Evolutionary conservation across 2,329 filamentous ascomycete genomes (phyloP), one percentile per base, ranked within the genome.

Genomic region (Rutstroemia sp.): DNA sequence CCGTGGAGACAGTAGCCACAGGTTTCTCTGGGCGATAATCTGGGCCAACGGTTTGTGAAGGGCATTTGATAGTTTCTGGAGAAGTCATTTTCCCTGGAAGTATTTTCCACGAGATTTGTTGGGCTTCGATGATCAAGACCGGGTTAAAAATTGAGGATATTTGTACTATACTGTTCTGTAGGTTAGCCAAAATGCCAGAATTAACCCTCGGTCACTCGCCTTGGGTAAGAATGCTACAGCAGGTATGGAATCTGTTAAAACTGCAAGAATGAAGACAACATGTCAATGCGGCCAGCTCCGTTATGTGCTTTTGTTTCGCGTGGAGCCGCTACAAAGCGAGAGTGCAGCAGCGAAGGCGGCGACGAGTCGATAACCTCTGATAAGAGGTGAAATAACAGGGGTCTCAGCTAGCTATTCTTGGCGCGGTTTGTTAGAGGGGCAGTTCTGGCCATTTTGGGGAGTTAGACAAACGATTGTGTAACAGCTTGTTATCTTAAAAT

Each of bases 1-100:
- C 80, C 56, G 85, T 92, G 12, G 94, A 99, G 44, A 97, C 87
- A 2, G 92, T 97, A 12, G 91, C 91, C 57, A 81, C 87, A 42
- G 90, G 91, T 70, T 92, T 95, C 60, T 86, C 81, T 25, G 86
- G 78, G 57, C 84, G 82, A 73, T 96, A 96, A 61, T 86, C 79
- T 48, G 90, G 91, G 1, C 92, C 92, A 58, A 96, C 83, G 61
- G 81, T 83, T 71, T 90, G 78, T 37, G 53, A 39, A 21, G 47
- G 53, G 19, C 46, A 55, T 38, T 55, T 55, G 8, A 55, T 37
- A 44, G 37, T 42, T 37, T 55, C 53, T 45, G 34, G 37, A 5
- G 46, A 44, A 50, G 25, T 30, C 53, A 55, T 55, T 45, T 10
- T 55, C 34, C 37, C 19, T 44, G 17, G 6, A 16, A 37, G 49